These are phyloP conservation scores for Sporothrix phasma DNA, from an alignment of 2,329 filamentous ascomycete species.

Conservation along the genomic window DNA sequence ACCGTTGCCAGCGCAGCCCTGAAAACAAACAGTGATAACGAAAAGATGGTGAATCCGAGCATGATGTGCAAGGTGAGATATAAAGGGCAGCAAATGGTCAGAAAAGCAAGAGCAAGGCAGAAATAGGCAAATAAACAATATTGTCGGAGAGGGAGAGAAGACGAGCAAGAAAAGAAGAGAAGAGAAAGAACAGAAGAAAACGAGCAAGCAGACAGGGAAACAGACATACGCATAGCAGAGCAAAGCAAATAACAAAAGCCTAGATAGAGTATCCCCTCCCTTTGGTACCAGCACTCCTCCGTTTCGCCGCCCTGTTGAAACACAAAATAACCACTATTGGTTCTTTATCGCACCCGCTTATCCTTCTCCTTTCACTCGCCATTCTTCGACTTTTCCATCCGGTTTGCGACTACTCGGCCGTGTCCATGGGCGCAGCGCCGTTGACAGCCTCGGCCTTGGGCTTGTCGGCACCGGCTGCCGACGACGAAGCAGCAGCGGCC, in stretches of 20 bases:
- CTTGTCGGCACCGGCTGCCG: not conserved
- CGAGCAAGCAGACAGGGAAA: not conserved
- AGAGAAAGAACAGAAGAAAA: not conserved
- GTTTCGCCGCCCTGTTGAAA: not conserved
- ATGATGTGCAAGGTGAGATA: not conserved
- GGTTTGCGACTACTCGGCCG: constrained; percentile 4
- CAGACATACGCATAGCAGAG: not conserved
- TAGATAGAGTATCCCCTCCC: not conserved
- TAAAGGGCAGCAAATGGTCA: not conserved
- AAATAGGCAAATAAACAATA: not conserved
- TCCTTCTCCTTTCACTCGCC: not conserved
- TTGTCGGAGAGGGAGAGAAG: not conserved
- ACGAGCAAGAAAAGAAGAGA: not conserved
- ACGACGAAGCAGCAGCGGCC: not conserved
- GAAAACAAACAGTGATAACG: not conserved
- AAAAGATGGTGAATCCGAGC: not conserved
- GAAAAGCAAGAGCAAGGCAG: not conserved
- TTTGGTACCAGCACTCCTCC: not conserved
- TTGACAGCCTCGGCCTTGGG: not conserved
- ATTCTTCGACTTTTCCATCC: too few relatives aligned
- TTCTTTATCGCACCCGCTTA: not conserved
- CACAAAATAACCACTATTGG: not conserved
- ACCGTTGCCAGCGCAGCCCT: not conserved
- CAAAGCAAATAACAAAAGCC: constrained; percentile 3
- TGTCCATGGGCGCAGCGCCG: constrained; percentile 8